phyloP scores from a whole-genome alignment of 345 rosid species.

The Adansonia digitata region DNA sequence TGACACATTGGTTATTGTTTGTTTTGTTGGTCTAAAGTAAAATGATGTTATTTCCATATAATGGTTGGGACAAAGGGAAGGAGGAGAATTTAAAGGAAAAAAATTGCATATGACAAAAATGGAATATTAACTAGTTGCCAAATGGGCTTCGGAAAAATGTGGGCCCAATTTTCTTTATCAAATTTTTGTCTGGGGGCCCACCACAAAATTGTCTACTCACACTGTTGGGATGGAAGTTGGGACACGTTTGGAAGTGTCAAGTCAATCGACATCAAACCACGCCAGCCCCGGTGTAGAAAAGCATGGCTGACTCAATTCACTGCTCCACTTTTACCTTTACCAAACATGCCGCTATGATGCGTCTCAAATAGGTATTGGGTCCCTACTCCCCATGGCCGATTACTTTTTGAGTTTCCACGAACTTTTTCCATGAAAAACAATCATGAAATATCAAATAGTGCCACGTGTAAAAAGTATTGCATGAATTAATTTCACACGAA shows the following conservation, averaged over 20 bases:
- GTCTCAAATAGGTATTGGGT: too few species aligned
- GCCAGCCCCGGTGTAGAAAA: neutral
- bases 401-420: neutral
- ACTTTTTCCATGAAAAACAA: neutral
- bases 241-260: constrained; percentile 5
- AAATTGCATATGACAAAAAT: neutral
- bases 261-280: neutral
- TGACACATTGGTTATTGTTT: neutral
- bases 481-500: neutral
- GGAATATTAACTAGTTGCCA: neutral
- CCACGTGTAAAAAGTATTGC: neutral
- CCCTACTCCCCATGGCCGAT: neutral
- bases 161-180: neutral
- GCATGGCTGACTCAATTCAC: neutral
- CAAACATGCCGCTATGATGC: neutral
- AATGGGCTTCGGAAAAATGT: neutral
- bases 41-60: constrained; percentile 16
- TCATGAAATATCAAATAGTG: neutral
- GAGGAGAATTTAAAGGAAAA: neutral
- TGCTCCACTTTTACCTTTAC: neutral
- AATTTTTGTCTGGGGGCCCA: constrained; percentile 6
- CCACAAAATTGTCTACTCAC: constrained; percentile 15
- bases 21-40: neutral
- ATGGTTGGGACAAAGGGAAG: neutral
- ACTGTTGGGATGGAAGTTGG: constrained; percentile 2